phyloP scores from a whole-genome alignment of 257 asterid species.

The Avicennia marina region DNA sequence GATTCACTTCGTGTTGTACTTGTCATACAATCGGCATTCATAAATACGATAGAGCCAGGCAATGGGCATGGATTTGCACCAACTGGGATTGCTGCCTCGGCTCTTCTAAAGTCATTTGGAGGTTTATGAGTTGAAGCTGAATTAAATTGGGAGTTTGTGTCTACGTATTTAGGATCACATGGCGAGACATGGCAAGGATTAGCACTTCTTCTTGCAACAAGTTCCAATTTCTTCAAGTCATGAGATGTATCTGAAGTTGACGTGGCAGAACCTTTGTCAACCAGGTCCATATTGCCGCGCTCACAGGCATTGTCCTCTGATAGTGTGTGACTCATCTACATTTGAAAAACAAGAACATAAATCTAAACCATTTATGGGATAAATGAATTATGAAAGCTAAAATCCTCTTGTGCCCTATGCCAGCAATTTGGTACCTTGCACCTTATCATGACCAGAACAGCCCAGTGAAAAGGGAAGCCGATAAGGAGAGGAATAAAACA shows the following conservation, averaged over 20 bases:
- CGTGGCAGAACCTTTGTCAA: constrained; percentile 6
- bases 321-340: constrained; percentile 36
- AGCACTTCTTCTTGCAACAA: constrained; percentile 2
- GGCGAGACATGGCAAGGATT: constrained; percentile 15
- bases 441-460: background rate
- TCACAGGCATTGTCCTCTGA: constrained; percentile 26
- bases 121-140: constrained; percentile 7
- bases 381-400: background rate
- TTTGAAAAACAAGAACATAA: background rate
- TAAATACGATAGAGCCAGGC: constrained; percentile 13
- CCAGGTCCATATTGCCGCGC: constrained; percentile 24
- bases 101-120: constrained; percentile 1
- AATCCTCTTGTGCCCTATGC: no score
- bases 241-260: constrained; percentile 19
- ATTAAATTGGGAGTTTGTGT: background rate
- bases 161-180: no score
- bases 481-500: no score
- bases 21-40: constrained; percentile 8
- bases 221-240: constrained; percentile 19
- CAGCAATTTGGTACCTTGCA: no score
- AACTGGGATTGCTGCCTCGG: background rate
- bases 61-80: constrained; percentile 13
- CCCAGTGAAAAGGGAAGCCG: background rate
- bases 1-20: constrained; percentile 9
- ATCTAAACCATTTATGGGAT: background rate